These are phyloP conservation scores for Astragalus glycyphyllos DNA, from an alignment of 306 rosid species.

Conservation along the genomic window DNA sequence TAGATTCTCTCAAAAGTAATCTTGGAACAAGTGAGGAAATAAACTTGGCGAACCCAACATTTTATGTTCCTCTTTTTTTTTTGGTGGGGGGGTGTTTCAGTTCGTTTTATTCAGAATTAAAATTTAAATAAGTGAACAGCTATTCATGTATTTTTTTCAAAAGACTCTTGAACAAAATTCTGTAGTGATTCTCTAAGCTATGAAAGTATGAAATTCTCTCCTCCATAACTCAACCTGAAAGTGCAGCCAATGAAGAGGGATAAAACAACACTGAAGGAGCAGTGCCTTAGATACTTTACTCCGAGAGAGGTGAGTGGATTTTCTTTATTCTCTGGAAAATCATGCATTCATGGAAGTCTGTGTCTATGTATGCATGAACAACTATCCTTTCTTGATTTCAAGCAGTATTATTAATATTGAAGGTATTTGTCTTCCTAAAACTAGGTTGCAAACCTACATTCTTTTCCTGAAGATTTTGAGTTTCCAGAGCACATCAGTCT, in stretches of 20 bases:
- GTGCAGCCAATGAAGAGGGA: constrained; percentile 76
- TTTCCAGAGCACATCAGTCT: constrained; percentile 84
- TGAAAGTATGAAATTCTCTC: constrained; percentile 14
- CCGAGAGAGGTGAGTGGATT: constrained; percentile 81
- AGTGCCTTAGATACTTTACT: constrained; percentile 78
- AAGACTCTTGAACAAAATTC: not conserved
- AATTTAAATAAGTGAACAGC: not conserved
- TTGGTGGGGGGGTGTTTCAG: not conserved
- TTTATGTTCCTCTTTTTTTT: not conserved
- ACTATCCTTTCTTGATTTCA: constrained; percentile 20
- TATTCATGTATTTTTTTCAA: not conserved
- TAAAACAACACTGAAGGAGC: constrained; percentile 74
- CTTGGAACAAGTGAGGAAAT: not conserved
- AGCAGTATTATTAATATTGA: constrained; percentile 37
- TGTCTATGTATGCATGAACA: not conserved
- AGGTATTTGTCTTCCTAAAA: constrained; percentile 19
- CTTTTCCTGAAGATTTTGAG: constrained; percentile 77
- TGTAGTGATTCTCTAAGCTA: not conserved
- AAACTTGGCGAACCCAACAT: not conserved
- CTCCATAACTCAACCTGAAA: constrained; percentile 34
- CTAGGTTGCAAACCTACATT: constrained; percentile 90
- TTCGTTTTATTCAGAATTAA: not conserved
- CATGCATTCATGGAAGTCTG: constrained; percentile 10
- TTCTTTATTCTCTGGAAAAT: constrained; percentile 32
- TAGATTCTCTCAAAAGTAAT: not conserved